Conservation (phyloP, 169 alveolate species). For the Plasmodium fragile region DNA sequence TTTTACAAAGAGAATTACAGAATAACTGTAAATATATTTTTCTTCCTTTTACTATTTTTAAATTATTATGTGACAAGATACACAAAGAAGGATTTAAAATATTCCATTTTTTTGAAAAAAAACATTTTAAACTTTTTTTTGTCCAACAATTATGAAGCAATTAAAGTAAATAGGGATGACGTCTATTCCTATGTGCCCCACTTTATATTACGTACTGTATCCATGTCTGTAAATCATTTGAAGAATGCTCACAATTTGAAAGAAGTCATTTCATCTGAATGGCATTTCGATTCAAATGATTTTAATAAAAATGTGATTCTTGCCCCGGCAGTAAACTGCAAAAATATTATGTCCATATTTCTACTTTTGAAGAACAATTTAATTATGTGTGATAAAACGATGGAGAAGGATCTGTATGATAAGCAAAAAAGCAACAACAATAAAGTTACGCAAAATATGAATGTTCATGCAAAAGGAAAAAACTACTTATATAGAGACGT, state of each 20-base stretch:
- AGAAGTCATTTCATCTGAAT: background rate
- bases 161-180: conserved; percentile 36
- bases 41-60: conserved; percentile 57
- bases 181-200: conserved; percentile 66
- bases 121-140: conserved; percentile 48
- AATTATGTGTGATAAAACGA: conserved; percentile 6
- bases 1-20: conserved; percentile 59
- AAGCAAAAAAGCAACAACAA: conserved; percentile 13
- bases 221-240: conserved; percentile 55
- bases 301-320: conserved; percentile 16
- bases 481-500: conserved; percentile 63
- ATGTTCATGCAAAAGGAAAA: conserved; percentile 1
- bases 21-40: conserved; percentile 52
- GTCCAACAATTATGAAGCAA: conserved; percentile 47
- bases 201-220: conserved; percentile 45
- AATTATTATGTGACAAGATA: conserved; percentile 71
- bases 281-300: conserved; percentile 15
- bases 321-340: conserved; percentile 23
- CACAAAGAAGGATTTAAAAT: conserved; percentile 40
- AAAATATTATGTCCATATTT: conserved; percentile 62
- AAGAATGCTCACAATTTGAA: conserved; percentile 33
- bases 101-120: conserved; percentile 36
- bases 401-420: conserved; percentile 70
- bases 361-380: conserved; percentile 46
- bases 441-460: background rate